Conservation (phyloP, 768 basidiomycete genomes). For the Amanita muscaria region DNA sequence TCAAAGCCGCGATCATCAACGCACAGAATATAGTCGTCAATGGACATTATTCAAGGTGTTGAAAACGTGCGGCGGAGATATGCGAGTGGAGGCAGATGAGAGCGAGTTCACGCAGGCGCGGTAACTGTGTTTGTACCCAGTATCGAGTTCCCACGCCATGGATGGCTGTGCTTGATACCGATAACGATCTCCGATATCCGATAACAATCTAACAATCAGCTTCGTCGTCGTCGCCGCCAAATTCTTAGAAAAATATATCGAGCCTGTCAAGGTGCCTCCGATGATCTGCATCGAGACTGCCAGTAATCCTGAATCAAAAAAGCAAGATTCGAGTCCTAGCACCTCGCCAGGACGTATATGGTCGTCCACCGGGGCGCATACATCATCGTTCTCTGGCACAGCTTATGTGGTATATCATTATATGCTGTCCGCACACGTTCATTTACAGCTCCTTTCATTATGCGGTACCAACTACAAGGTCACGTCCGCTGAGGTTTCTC, state of each 20-base stretch:
- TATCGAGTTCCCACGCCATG: no score
- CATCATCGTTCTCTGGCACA: conserved; percentile 14
- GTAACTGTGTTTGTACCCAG: no score
- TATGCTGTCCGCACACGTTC: conserved; percentile 22
- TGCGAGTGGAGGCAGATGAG: background rate
- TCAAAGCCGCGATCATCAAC: background rate
- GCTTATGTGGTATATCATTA: no score
- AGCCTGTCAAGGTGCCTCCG: no score
- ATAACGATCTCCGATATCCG: no score
- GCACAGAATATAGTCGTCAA: background rate
- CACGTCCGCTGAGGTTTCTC: conserved; percentile 70
- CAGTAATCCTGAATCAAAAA: background rate
- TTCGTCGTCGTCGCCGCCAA: no score
- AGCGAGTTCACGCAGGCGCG: background rate
- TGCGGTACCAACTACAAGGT: conserved; percentile 26
- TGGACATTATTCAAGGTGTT: background rate
- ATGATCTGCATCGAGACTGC: no score
- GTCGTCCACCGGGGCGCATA: conserved; percentile 29
- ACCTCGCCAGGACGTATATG: conserved; percentile 25
- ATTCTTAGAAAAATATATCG: no score
- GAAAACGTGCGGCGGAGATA: background rate
- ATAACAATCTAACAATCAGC: no score
- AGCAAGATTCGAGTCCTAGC: no score
- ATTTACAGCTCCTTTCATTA: conserved; percentile 18
- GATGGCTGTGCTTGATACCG: no score